A percentile compares a stretch with the other conserved stretches of the same genome.
phyloP scores from a whole-genome alignment of 2,329 filamentous ascomycete species.

The Intubia oerlemansii region DNA sequence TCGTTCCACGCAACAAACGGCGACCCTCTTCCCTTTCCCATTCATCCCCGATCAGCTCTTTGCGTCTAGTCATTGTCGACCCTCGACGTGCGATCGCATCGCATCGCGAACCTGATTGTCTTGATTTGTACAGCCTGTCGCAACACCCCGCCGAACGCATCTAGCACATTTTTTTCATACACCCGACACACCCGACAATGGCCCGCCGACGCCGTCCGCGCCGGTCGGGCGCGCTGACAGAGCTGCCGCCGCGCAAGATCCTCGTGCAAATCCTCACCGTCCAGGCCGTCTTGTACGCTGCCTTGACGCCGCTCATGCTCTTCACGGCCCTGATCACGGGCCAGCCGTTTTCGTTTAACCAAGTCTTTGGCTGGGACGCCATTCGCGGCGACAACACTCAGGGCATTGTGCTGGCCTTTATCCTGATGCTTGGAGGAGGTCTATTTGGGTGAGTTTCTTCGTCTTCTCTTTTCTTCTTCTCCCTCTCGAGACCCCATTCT shows the following conservation, averaged over 20 bases:
- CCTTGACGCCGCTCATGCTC: slow-evolving; percentile 28
- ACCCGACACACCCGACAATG: neutral
- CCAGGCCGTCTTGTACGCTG: slow-evolving; percentile 32
- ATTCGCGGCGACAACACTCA: slow-evolving; percentile 39
- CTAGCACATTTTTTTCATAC: too few relatives aligned
- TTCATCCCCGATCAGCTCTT: too few relatives aligned
- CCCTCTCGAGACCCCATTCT: slow-evolving; percentile 2
- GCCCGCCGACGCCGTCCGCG: slow-evolving; percentile 13
- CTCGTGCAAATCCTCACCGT: slow-evolving; percentile 35
- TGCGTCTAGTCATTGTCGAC: too few relatives aligned
- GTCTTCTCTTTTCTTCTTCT: slow-evolving; percentile 8
- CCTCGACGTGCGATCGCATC: too few relatives aligned
- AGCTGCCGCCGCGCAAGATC: slow-evolving; percentile 39
- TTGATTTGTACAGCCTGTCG: too few relatives aligned
- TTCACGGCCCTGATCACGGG: slow-evolving; percentile 39
- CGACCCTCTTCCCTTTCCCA: too few relatives aligned
- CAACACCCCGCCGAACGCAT: too few relatives aligned
- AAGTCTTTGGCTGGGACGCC: slow-evolving; percentile 36
- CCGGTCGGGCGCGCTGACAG: slow-evolving; percentile 35
- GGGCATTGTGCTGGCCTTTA: slow-evolving; percentile 36
- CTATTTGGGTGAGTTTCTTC: slow-evolving; percentile 21
- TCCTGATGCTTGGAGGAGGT: slow-evolving; percentile 34
- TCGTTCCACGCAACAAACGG: too few relatives aligned
- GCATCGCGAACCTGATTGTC: too few relatives aligned
- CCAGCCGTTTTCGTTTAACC: slow-evolving; percentile 26